A percentile compares a stretch with the other conserved stretches of the same genome.
Evolutionary conservation across 1,284 basidiomycete species (phyloP).

Genomic region (Ganoderma leucocontextum): DNA sequence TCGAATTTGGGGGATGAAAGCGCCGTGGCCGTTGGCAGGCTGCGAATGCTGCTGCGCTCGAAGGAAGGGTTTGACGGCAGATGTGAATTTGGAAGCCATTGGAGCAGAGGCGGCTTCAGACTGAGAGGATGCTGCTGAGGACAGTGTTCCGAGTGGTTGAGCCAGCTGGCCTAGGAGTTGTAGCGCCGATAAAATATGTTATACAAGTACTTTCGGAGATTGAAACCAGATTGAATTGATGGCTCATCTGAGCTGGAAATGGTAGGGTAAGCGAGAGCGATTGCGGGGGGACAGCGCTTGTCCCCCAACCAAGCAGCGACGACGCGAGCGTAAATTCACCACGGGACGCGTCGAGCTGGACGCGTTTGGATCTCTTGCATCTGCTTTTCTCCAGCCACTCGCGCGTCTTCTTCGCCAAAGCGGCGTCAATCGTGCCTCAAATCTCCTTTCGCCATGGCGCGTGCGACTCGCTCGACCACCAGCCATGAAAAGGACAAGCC

Average conservation of each 20-base stretch:
- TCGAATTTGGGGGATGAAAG: slow-evolving; percentile 77
- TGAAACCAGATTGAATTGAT: neutral
- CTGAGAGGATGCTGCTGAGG: neutral
- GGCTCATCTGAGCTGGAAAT: slow-evolving; percentile 33
- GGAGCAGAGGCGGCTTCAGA: slow-evolving; percentile 25
- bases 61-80: slow-evolving; percentile 51
- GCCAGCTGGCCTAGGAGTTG: neutral
- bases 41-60: slow-evolving; percentile 67
- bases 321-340: slow-evolving; percentile 36
- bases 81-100: slow-evolving; percentile 49
- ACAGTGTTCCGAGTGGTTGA: neutral
- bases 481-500: slow-evolving; percentile 50
- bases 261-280: slow-evolving; percentile 29
- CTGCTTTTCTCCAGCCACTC: slow-evolving; percentile 38
- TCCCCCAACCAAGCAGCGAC: slow-evolving; percentile 31
- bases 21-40: slow-evolving; percentile 74
- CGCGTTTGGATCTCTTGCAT: slow-evolving; percentile 37
- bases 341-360: slow-evolving; percentile 41
- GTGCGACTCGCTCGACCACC: slow-evolving; percentile 73
- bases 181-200: slow-evolving; percentile 6
- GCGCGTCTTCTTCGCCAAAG: slow-evolving; percentile 42
- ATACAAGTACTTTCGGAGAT: neutral
- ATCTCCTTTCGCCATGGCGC: slow-evolving; percentile 57
- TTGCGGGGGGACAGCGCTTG: slow-evolving; percentile 21
- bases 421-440: slow-evolving; percentile 30